Evolutionary conservation across 352 stramenopile genomes (phyloP), one percentile per base, ranked within the genome.

Genomic region (Pythium plurisporium): DNA sequence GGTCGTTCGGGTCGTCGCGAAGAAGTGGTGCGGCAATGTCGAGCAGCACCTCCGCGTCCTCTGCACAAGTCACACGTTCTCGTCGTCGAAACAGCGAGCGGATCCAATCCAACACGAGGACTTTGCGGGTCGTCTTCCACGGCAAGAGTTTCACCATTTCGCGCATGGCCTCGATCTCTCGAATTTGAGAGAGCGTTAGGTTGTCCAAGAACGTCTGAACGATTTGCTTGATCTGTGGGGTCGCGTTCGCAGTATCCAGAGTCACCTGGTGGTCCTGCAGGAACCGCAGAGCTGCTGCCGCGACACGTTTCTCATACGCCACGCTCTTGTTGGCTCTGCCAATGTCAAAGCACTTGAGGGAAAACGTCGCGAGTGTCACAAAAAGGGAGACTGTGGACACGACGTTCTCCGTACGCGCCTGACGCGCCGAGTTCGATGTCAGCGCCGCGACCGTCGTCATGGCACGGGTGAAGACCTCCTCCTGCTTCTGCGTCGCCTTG

Each of bases 1-100:
- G 43, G 4, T 76, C 72, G 41, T 72, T 76, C 10, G 70, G 72
- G 33, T 91, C 82, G 46, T 96, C 89, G 29, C 82, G 82, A 26
- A 99, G 69, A 2, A 99, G 67, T 7, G 96, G 95, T 17, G 87
- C 69, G 42, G 99, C 79, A 27, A 98, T 11, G 6, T 80, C 69
- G 4, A 89, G 58, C 23, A 92, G 52, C 40, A 86, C 74, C 27
- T 82, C 73, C 36, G 81, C 75, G 31, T 87, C 63, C 19, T 49
- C 59, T 2, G 22, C 62, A 62, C 29, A 74, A 56, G n/a, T 66
- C 36, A 15, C 41, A 27, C 48, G 55, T 31, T 82, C 63, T 4
- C 76, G 59, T 2, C 78, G 69, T 19, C 62, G 59, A 22, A 89
- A 34, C 7, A 93, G 49, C 2, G 74, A 67, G 26, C 66, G 59